A percentile compares a stretch with the other conserved stretches of the same genome.
These are phyloP conservation scores for Vinca minor DNA, from an alignment of 257 asterid species.

Conservation along the genomic window DNA sequence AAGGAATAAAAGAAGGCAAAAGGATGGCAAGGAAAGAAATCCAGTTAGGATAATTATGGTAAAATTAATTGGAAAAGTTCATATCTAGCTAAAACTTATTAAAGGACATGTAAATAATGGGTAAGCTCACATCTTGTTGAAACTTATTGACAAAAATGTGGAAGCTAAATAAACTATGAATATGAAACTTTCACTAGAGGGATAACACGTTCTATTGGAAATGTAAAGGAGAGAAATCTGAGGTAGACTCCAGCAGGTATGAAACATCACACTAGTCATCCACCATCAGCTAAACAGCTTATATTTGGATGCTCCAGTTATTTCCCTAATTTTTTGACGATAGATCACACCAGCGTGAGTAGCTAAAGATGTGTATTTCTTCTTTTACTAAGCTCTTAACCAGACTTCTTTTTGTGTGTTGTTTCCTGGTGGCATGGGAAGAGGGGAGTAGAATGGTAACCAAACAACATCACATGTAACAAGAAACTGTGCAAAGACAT, in stretches of 20 bases:
- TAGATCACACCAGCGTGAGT: no score
- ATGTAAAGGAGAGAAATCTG: conserved; percentile 1
- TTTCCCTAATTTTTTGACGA: no score
- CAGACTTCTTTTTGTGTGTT: not conserved
- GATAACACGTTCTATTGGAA: not conserved
- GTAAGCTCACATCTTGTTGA: not conserved
- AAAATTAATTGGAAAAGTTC: not conserved
- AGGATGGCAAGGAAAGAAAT: not conserved
- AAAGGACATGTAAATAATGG: not conserved
- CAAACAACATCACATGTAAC: not conserved
- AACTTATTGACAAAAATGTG: not conserved
- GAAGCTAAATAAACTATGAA: not conserved
- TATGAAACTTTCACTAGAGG: not conserved
- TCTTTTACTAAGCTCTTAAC: not conserved
- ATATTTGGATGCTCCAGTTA: no score
- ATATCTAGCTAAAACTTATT: not conserved
- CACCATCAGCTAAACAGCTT: no score
- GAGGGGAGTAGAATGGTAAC: conserved; percentile 2
- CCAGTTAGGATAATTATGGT: not conserved
- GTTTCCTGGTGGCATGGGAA: not conserved
- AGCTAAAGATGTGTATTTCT: not conserved
- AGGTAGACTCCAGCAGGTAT: not conserved
- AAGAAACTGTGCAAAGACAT: not conserved
- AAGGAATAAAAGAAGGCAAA: not conserved
- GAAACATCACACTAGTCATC: no score